Base-by-base conservation (phyloP, 2,329 filamentous ascomycete species). In the Trichothecium roseum region DNA sequence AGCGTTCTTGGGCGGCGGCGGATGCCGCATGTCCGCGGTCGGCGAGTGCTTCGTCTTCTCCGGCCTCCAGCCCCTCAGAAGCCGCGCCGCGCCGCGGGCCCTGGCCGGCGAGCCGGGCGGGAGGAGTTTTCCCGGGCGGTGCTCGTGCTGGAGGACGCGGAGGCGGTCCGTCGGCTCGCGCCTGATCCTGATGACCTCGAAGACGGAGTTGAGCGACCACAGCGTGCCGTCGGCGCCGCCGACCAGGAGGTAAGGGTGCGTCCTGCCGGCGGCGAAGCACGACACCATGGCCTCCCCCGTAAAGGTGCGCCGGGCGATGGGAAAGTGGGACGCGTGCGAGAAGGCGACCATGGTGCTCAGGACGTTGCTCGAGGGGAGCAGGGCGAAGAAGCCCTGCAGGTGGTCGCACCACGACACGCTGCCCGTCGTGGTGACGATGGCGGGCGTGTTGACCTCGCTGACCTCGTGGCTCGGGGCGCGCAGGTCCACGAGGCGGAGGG, bases 381-480 rank as follows among this genome's bases (percentile, higher is more conserved):
- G 52, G 20, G 64, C 62, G 38, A 69, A 63, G 52, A 69, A 77
- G 5, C 71, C 72, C 36, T 71, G 60, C 30, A 77, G 54, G 40
- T 72, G 64, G 41, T 74, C 68, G 49, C 61, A 68, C 63, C 72
- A 78, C 15, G 60, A 56, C 13, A 77, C 56, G 28, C 74, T 53
- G 40, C 67, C 66, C 4, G 69, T 64, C 40, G 74, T 69, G 42
- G 72, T 67, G 39, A 57, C 61, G 32, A 74, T 63, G 14, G 63
- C 58, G 9, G 68, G 60, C 32, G 62, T 63, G 14, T 68, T 63
- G 34, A 72, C 65, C 45, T 70, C 72, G 3, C 71, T 71, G 13
- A 60, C 60, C 46, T 77, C 72, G 41, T 55, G 58, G 42, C 64
- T 68, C 2, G 73, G 72, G 17, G 63, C 59, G 16, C 59, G 59